These are phyloP conservation scores for Suhomyces vadensis DNA, from an alignment of 805 yeast genomes.

Conservation along the genomic window DNA sequence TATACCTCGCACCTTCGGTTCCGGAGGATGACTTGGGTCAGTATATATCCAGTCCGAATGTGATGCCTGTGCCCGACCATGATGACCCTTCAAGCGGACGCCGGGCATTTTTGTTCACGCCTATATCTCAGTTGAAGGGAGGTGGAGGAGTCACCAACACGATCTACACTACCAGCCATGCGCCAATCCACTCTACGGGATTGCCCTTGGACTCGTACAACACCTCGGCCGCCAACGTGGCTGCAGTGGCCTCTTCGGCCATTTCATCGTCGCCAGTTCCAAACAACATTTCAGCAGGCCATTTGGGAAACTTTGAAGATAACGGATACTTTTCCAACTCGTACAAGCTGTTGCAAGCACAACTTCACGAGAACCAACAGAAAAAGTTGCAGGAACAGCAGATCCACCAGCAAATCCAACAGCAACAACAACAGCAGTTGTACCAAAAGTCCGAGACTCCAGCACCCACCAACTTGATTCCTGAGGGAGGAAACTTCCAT, in stretches of 20 bases:
- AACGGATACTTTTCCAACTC: conserved; percentile 13
- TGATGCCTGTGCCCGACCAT: conserved; percentile 38
- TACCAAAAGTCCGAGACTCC: conserved; percentile 14
- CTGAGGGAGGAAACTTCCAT: conserved; percentile 23
- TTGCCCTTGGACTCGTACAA: conserved; percentile 3
- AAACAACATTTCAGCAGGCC: too few relatives aligned
- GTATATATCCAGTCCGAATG: conserved; percentile 48
- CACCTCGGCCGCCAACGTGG: background rate
- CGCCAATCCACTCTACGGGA: conserved; percentile 19
- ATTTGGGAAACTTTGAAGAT: background rate
- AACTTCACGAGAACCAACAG: conserved; percentile 17
- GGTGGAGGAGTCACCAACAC: conserved; percentile 29
- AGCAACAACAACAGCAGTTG: conserved; percentile 18
- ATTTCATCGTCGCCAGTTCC: conserved; percentile 2
- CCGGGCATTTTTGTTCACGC: conserved; percentile 45
- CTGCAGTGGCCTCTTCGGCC: background rate
- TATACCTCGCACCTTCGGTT: conserved; percentile 72
- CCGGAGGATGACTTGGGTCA: conserved; percentile 84
- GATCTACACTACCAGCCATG: conserved; percentile 15
- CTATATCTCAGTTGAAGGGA: conserved; percentile 44
- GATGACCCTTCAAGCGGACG: conserved; percentile 38
- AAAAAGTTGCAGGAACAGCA: conserved; percentile 16
- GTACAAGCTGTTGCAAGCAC: conserved; percentile 18
- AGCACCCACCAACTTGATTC: conserved; percentile 13
- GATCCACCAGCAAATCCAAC: conserved; percentile 16